Conservation (phyloP, 2,329 filamentous ascomycete species). For the Cladosporium austrohemisphaericum region DNA sequence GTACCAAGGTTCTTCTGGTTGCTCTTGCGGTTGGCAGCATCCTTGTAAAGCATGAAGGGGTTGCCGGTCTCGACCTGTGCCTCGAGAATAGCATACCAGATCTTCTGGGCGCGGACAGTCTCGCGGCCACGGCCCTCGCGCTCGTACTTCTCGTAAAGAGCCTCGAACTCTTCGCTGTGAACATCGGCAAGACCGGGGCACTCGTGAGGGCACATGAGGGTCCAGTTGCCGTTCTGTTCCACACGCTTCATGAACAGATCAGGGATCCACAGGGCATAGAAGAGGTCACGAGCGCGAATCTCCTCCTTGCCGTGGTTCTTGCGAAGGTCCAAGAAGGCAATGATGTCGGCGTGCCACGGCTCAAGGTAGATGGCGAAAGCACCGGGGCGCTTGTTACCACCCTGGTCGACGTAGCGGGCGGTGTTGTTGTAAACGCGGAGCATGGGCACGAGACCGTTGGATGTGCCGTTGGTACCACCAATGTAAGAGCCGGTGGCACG, state of each 20-base stretch:
- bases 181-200: slow-evolving; percentile 92
- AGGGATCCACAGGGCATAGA: slow-evolving; percentile 96
- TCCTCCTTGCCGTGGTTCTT: slow-evolving; percentile 99
- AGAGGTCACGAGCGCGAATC: slow-evolving; percentile 91
- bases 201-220: slow-evolving; percentile 96
- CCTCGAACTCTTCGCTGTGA: slow-evolving; percentile 96
- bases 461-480: slow-evolving; percentile 94
- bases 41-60: slow-evolving; percentile 99
- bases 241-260: slow-evolving; percentile 99
- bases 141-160: slow-evolving; percentile 88
- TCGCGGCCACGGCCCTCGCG: slow-evolving; percentile 79
- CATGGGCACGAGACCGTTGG: slow-evolving; percentile 96
- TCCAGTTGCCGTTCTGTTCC: slow-evolving; percentile 95
- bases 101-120: slow-evolving; percentile 95
- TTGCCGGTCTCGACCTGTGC: slow-evolving; percentile 98
- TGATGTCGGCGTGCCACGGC: slow-evolving; percentile 97
- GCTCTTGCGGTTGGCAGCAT: slow-evolving; percentile 96
- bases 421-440: slow-evolving; percentile 99
- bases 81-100: slow-evolving; percentile 98
- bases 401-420: slow-evolving; percentile 95
- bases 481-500: slow-evolving; percentile 98
- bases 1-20: slow-evolving; percentile 99
- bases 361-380: slow-evolving; percentile 98
- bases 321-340: slow-evolving; percentile 92
- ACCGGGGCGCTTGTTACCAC: slow-evolving; percentile 97